Percentiles rank a stretch among this genome's conserved stretches.
Conservation (phyloP, 768 basidiomycete genomes). For the Stropharia rugosoannulata region DNA sequence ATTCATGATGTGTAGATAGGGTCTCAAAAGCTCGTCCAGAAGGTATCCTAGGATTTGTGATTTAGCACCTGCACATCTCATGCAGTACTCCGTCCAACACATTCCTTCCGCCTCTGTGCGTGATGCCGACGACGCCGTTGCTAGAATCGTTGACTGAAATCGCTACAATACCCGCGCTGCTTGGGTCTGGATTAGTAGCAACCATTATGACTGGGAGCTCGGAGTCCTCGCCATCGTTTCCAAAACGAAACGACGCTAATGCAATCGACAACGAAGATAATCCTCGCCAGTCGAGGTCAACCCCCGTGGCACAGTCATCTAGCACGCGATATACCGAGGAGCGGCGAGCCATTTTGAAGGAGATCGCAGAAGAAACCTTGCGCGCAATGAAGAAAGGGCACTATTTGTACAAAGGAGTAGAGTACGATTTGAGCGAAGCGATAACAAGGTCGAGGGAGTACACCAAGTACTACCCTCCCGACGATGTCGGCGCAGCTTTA, state of each 20-base stretch:
- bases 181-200: no score
- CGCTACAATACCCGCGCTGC: no score
- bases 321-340: not conserved
- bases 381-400: not conserved
- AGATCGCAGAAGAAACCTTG: constrained; percentile 3
- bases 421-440: not conserved
- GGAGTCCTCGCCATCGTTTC: no score
- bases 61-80: not conserved
- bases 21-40: no score
- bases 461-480: not conserved
- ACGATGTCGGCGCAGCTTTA: not conserved
- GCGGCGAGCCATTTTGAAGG: constrained; percentile 2
- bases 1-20: no score
- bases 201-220: no score
- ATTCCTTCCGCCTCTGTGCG: no score
- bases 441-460: not conserved
- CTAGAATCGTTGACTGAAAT: no score
- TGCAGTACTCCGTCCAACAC: no score
- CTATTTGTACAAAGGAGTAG: not conserved
- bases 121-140: no score
- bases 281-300: not conserved
- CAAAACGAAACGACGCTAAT: not conserved
- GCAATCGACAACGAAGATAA: no score
- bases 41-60: not conserved
- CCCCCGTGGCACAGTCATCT: not conserved